Conservation (phyloP, 2,329 filamentous ascomycete genomes). For the Trichocomaceae sp. region DNA sequence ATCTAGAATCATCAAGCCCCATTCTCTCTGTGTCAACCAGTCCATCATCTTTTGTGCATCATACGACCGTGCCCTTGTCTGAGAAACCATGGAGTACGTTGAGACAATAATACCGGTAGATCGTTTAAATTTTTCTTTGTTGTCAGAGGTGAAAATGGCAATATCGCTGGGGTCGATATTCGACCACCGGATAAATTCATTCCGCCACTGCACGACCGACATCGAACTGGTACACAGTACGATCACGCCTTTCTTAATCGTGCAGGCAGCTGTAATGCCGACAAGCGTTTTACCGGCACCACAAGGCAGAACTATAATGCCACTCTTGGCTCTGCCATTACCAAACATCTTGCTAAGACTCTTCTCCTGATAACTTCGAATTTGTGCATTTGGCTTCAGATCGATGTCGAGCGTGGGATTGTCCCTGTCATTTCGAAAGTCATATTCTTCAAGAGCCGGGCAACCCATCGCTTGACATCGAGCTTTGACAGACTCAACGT, state of each 20-base stretch:
- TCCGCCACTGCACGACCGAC: conserved; percentile 94
- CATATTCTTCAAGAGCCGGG: conserved; percentile 92
- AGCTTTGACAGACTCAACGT: conserved; percentile 81
- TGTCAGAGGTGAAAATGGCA: conserved; percentile 88
- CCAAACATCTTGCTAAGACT: conserved; percentile 99
- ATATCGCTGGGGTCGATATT: conserved; percentile 93
- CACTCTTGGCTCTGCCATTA: conserved; percentile 92
- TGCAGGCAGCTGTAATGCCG: conserved; percentile 96
- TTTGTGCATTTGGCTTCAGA: conserved; percentile 78
- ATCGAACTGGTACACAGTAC: conserved; percentile 95
- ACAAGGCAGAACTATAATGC: conserved; percentile 93
- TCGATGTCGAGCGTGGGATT: conserved; percentile 94
- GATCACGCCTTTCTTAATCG: conserved; percentile 92
- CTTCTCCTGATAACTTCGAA: conserved; percentile 93
- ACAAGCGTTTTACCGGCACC: conserved; percentile 96
- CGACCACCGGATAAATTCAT: conserved; percentile 98
- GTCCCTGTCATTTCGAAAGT: conserved; percentile 83
- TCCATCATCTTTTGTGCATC: conserved; percentile 98
- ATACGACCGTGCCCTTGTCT: conserved; percentile 76
- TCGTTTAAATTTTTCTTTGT: conserved; percentile 76
- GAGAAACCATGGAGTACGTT: conserved; percentile 98
- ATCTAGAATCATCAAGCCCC: conserved; percentile 94
- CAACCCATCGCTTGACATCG: conserved; percentile 80
- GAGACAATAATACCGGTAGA: conserved; percentile 95
- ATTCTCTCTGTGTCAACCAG: conserved; percentile 81